Evolutionary conservation across 2,329 filamentous ascomycete species (phyloP).

Genomic region (Aschersonia sp.): DNA sequence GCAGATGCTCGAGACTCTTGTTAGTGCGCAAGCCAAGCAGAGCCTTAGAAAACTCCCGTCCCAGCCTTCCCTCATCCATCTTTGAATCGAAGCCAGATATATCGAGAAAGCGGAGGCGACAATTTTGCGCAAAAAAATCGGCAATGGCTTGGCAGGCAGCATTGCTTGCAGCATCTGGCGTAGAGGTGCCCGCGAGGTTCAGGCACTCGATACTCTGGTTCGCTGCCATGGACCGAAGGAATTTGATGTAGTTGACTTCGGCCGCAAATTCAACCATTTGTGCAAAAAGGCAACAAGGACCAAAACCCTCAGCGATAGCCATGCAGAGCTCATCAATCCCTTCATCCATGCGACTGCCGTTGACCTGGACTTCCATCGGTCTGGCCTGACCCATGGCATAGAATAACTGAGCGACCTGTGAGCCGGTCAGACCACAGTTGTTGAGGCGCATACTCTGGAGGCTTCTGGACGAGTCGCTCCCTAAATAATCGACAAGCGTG

Average conservation of each 20-base stretch:
- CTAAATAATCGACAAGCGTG: slow-evolving; percentile 31
- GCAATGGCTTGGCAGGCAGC: slow-evolving; percentile 33
- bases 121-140: slow-evolving; percentile 35
- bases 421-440: slow-evolving; percentile 36
- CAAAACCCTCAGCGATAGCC: slow-evolving; percentile 30
- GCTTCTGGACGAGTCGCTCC: slow-evolving; percentile 20
- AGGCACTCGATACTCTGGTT: slow-evolving; percentile 36
- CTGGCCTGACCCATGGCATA: slow-evolving; percentile 32
- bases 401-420: slow-evolving; percentile 34
- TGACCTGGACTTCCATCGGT: slow-evolving; percentile 33
- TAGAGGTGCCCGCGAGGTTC: slow-evolving; percentile 39
- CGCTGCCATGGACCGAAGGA: slow-evolving; percentile 33
- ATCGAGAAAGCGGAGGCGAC: slow-evolving; percentile 36
- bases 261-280: slow-evolving; percentile 43
- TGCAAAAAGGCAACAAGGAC: slow-evolving; percentile 34
- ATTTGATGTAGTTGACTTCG: slow-evolving; percentile 34
- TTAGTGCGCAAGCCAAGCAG: slow-evolving; percentile 32
- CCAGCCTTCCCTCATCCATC: slow-evolving; percentile 41
- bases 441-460: slow-evolving; percentile 33
- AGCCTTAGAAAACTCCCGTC: slow-evolving; percentile 35
- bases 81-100: slow-evolving; percentile 43
- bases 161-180: slow-evolving; percentile 28
- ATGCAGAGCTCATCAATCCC: slow-evolving; percentile 35
- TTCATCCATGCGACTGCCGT: slow-evolving; percentile 36
- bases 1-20: slow-evolving; percentile 30